Base-by-base conservation (phyloP, 768 basidiomycete species). In the Phylloporus scabripes region DNA sequence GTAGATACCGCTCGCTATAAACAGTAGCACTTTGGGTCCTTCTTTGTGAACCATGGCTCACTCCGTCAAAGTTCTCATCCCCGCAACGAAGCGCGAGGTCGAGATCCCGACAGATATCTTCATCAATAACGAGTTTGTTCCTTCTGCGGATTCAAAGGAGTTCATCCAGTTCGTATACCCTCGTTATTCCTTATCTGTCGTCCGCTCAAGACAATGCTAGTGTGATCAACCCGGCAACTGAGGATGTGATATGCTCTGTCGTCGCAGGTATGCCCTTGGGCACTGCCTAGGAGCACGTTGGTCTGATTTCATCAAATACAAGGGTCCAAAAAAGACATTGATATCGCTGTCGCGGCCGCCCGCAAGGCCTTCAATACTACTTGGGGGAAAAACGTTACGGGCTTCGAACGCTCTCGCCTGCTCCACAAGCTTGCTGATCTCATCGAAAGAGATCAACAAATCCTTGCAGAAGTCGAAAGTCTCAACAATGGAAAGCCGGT, bases 401-500 rank as follows among this genome's bases (percentile, higher is more conserved):
- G 87, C 23, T 80, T 82, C 51, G 84, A 91, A 68, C 77, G 95
- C 38, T 83, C 90, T 18, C 80, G 81, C 54, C 73, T 93, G 46
- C 70, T 96, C 43, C 83, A 87, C 72, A 89, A 84, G 65, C 79
- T 95, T 21, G 92, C 92, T 17, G 89, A 92, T 62, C 77, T 96
- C 55, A 91, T 95, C 45, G 93, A 95, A 66, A 75, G 85, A 54
- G 85, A 95, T 64, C 74, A 81, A 21, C 75, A 93, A 66, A 78
- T 82, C 55, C 80, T 96, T 17, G 90, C 87, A 14, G 88, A 88
- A 61, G 73, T 95, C 40, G 92, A 95, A 67, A 68, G 81, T 38
- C 72, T 94, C 51, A 92, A 97, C 72, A 93, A 92, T 61, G 94
- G 93, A 38, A 95, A 96, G 72, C 90, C 85, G n/a, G 73, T 89